Conservation (phyloP, 495 filamentous ascomycete genomes). For the Neurospora cerealis region DNA sequence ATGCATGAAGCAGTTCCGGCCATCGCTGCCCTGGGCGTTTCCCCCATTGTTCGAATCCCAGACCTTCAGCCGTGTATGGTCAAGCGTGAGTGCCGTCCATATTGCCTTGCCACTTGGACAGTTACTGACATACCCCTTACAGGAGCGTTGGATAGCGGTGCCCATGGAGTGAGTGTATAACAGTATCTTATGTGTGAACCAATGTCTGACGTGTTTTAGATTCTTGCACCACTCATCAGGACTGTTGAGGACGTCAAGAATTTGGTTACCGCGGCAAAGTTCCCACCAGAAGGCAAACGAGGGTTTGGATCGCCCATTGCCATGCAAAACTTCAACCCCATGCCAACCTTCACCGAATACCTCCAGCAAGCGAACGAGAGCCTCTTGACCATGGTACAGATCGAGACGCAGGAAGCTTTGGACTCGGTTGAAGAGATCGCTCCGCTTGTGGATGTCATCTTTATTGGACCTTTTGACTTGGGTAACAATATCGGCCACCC, state of each 20-base stretch:
- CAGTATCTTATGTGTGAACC: background rate
- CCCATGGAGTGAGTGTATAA: conserved; percentile 44
- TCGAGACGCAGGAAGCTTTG: conserved; percentile 68
- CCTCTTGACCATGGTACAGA: conserved; percentile 67
- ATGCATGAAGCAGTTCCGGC: conserved; percentile 81
- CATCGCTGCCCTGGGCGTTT: conserved; percentile 55
- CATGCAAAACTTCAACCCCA: conserved; percentile 51
- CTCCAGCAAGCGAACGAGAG: conserved; percentile 63
- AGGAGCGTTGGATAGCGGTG: conserved; percentile 60
- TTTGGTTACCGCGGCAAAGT: conserved; percentile 52
- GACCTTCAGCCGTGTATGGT: conserved; percentile 61
- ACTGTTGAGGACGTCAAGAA: conserved; percentile 52
- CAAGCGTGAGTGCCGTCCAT: conserved; percentile 43
- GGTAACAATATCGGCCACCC: conserved; percentile 68
- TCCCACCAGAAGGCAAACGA: conserved; percentile 52
- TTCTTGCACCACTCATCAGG: conserved; percentile 56
- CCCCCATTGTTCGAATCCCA: conserved; percentile 56
- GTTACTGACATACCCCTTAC: background rate
- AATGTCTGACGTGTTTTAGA: conserved; percentile 20
- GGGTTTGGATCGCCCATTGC: conserved; percentile 61
- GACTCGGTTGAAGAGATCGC: conserved; percentile 64
- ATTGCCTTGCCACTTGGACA: background rate
- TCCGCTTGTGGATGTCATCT: conserved; percentile 61
- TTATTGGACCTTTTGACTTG: conserved; percentile 72
- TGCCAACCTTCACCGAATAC: conserved; percentile 50